Evolutionary conservation across 352 stramenopile genomes (phyloP).

Genomic region (Phytophthora aleatoria): DNA sequence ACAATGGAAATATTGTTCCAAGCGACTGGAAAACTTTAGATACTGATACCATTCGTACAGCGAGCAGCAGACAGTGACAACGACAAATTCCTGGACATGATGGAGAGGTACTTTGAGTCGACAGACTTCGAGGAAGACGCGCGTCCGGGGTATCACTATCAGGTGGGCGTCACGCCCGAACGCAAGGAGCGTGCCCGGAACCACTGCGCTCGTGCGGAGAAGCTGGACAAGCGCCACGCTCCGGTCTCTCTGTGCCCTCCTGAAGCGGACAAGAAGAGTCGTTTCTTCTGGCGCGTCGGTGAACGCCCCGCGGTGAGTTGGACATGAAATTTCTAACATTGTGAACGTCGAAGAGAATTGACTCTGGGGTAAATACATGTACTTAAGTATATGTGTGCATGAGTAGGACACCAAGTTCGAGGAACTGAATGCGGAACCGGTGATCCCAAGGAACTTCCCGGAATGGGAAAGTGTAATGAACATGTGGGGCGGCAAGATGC

Average conservation of each 20-base stretch:
- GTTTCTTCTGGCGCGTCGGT: conserved; percentile 94
- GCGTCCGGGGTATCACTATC: conserved; percentile 87
- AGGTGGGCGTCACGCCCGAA: conserved; percentile 91
- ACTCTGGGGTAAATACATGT: background rate
- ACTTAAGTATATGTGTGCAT: background rate
- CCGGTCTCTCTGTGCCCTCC: conserved; percentile 88
- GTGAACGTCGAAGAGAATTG: conserved; percentile 5
- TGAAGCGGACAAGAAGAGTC: conserved; percentile 92
- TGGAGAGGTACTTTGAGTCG: conserved; percentile 92
- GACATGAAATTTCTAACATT: background rate
- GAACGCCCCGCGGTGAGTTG: conserved; percentile 54
- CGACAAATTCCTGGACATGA: conserved; percentile 91
- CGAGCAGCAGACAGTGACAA: conserved; percentile 78
- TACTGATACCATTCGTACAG: conserved; percentile 26
- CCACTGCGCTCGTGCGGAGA: conserved; percentile 74
- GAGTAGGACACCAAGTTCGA: conserved; percentile 72
- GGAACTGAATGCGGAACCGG: conserved; percentile 88
- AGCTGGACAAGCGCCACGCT: conserved; percentile 57
- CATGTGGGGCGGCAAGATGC: conserved; percentile 92
- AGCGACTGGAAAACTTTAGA: background rate
- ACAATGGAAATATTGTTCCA: background rate
- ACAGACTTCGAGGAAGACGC: conserved; percentile 90
- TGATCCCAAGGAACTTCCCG: conserved; percentile 84
- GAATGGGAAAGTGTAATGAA: conserved; percentile 92
- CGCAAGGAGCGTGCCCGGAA: conserved; percentile 85